These are phyloP conservation scores for Colletotrichum trifolii DNA, from an alignment of 2,329 filamentous ascomycete genomes.

Conservation along the genomic window DNA sequence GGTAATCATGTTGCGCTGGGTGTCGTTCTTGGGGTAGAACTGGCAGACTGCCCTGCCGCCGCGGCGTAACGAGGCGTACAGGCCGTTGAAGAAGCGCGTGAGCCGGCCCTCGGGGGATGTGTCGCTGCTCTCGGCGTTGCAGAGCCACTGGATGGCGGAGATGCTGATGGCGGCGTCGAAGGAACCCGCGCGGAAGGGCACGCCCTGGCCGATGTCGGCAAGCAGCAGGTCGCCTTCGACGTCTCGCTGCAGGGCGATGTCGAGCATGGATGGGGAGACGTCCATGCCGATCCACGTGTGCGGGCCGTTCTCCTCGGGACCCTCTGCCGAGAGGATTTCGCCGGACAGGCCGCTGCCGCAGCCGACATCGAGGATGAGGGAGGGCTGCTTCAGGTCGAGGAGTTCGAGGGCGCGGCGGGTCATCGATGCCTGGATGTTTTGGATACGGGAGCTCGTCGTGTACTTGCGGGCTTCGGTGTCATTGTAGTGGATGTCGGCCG, in stretches of 20 bases:
- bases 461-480: constrained; percentile 97
- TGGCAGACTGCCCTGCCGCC: constrained; percentile 94
- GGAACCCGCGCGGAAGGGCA: constrained; percentile 90
- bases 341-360: constrained; percentile 95
- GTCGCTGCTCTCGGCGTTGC: constrained; percentile 91
- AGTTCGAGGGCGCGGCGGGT: constrained; percentile 92
- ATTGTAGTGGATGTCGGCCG: constrained; percentile 97
- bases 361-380: constrained; percentile 94
- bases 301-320: constrained; percentile 78
- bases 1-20: constrained; percentile 92
- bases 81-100: constrained; percentile 88
- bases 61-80: constrained; percentile 85
- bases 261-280: constrained; percentile 95
- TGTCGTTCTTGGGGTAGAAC: constrained; percentile 97
- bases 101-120: constrained; percentile 83
- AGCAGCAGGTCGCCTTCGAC: constrained; percentile 95
- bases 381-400: constrained; percentile 81
- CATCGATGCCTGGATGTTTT: constrained; percentile 95
- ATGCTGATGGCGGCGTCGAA: constrained; percentile 98
- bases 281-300: constrained; percentile 99
- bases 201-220: constrained; percentile 93
- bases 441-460: constrained; percentile 94
- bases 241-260: constrained; percentile 89
- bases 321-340: constrained; percentile 85
- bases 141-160: constrained; percentile 97